Evolutionary conservation across 2,329 filamentous ascomycete genomes (phyloP), one percentile per base, ranked within the genome.

Genomic region (Neofusicoccum sp.): DNA sequence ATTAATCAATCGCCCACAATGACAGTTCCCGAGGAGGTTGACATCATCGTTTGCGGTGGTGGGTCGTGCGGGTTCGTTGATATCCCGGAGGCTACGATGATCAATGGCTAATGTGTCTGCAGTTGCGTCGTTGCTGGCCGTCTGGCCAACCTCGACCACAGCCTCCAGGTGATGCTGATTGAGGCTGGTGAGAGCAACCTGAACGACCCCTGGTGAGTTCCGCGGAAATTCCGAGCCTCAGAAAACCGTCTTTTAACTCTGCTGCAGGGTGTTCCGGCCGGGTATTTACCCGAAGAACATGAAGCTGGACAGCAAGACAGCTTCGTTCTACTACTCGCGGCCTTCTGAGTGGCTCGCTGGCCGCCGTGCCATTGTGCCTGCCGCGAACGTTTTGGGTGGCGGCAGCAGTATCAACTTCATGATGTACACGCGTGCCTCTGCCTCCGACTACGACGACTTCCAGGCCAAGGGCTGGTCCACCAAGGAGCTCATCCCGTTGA

Each of bases 391-490:
- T 39, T 79, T 93, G 1, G 89, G 89, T 9, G 89, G 88, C 29
- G 88, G 88, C 8, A 90, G 87, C 2, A 90, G 87, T 6, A 91
- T 92, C 76, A 92, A 92, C 76, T 92, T 92, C 70, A 89, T 92
- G 86, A 90, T 90, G 87, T 90, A 90, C 78, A 90, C 88, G 22
- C 83, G 88, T 68, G 88, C 88, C 28, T 89, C 87, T 1, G 87
- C 87, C 6, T 89, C 87, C 0, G 88, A 91, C 74, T 91, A 91
- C 66, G 90, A 93, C 70, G 89, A 92, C 76, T 93, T 91, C 77
- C 88, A 92, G 70, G 85, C 89, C 60, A 88, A 91, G 74, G 90
- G 90, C n/a, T 92, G 90, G 90, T 87, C 83, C 7, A 92, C 89
- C 3, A 85, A 92, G 73, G 89, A 92, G 65, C 83, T 92, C 4